Evolutionary conservation across 805 yeast species (phyloP).

Genomic region (Yueomyces sp.): DNA sequence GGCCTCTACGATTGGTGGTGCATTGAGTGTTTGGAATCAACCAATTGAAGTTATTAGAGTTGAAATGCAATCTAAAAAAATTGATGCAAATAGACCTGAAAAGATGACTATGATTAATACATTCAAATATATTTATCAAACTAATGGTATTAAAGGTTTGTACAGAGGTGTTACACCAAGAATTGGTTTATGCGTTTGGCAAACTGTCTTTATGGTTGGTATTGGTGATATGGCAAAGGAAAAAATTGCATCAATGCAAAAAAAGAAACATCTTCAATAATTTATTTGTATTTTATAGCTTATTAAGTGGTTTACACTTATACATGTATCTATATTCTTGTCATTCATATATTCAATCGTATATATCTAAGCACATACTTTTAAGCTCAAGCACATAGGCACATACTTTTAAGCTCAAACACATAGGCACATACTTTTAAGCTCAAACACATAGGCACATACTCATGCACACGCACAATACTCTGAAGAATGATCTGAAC

Average conservation of each 20-base stretch:
- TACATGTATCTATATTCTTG: too few relatives aligned
- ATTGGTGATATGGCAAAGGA: constrained; percentile 89
- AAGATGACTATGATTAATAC: constrained; percentile 70
- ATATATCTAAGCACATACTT: too few relatives aligned
- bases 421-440: too few relatives aligned
- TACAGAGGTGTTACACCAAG: constrained; percentile 97
- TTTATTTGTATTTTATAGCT: too few relatives aligned
- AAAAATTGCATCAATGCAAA: background rate
- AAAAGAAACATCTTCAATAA: too few relatives aligned
- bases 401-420: too few relatives aligned
- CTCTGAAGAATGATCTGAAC: too few relatives aligned
- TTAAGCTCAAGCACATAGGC: too few relatives aligned
- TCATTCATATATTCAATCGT: too few relatives aligned
- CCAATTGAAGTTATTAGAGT: constrained; percentile 97
- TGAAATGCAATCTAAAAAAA: constrained; percentile 94
- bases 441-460: too few relatives aligned
- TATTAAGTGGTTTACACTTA: too few relatives aligned
- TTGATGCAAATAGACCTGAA: constrained; percentile 90
- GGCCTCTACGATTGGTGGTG: constrained; percentile 91
- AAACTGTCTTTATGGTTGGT: constrained; percentile 96
- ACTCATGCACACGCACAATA: too few relatives aligned
- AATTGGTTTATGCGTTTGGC: constrained; percentile 95
- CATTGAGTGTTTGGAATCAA: constrained; percentile 96
- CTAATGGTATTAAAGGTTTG: constrained; percentile 79
- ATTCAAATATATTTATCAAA: constrained; percentile 65